Conservation (phyloP, 768 basidiomycete species). For the Phallus indusiatus region DNA sequence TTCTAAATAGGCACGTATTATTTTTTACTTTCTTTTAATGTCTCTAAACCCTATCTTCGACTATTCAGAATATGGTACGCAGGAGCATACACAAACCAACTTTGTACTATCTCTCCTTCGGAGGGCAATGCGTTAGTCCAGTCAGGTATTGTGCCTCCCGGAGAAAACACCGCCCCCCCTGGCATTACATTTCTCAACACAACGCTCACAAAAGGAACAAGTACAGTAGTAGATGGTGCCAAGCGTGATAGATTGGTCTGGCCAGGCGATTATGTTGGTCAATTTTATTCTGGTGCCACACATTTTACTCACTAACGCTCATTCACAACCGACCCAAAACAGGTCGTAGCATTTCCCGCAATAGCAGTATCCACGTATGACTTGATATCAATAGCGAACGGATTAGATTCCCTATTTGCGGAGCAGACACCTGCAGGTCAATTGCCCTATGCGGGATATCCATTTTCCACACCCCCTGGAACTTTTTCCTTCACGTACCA, state of each 20-base stretch:
- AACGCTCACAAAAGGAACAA: conserved; percentile 31
- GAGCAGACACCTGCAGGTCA: conserved; percentile 2
- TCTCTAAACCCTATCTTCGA: too few species aligned
- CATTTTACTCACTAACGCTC: too few species aligned
- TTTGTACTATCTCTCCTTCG: conserved; percentile 34
- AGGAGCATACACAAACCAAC: conserved; percentile 56
- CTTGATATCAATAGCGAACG: conserved; percentile 1
- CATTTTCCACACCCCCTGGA: neutral
- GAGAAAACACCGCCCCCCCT: conserved; percentile 20
- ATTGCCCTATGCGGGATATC: conserved; percentile 2
- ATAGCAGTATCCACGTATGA: conserved; percentile 7
- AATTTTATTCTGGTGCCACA: too few species aligned
- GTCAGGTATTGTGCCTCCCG: neutral
- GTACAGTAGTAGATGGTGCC: conserved; percentile 47
- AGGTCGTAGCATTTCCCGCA: conserved; percentile 4
- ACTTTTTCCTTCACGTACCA: conserved; percentile 3
- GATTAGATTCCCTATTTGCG: conserved; percentile 2
- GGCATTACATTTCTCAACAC: conserved; percentile 19
- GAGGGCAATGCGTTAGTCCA: conserved; percentile 2
- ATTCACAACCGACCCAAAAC: neutral
- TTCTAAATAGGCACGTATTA: conserved; percentile 33
- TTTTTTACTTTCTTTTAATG: neutral
- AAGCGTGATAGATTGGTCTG: conserved; percentile 39
- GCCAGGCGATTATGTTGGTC: conserved; percentile 3
- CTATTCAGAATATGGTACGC: conserved; percentile 45